Base-by-base conservation (phyloP, 2,329 filamentous ascomycete species). In the Pseudopithomyces maydicus region DNA sequence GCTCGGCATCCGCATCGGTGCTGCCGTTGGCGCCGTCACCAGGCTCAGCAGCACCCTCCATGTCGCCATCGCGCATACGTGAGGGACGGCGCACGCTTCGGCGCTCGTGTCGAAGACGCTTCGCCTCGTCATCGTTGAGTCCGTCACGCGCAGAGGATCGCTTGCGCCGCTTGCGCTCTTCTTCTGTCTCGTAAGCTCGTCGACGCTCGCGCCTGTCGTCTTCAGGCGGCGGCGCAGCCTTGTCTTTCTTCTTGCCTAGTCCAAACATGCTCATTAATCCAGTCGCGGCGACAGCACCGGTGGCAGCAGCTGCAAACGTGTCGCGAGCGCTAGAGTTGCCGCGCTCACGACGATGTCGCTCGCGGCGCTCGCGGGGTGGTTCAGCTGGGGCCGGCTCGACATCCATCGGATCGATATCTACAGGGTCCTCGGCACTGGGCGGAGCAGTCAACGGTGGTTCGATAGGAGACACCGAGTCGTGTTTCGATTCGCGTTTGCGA, bases 311-410 rank as follows among this genome's bases (percentile, higher is more conserved):
- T 45, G 66, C 68, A 57, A 72, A 59, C 17, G 69, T 67, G 68
- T 87, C 89, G 71, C 85, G 88, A 2, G 86, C 81, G 52, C 78
- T 84, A 3, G 88, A 88, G 62, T 82, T 85, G 36, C 86, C 84
- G 86, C 45, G 87, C 66, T 35, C 83, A 75, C 51, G 82, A 78
- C 62, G 70, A 46, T 64, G 60, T 52, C 62, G 68, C 54, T 71
- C 67, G 53, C 84, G 81, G 59, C 38, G 38, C 38, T 41, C 38
- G 38, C 77, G 77, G 48, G 79, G 78, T 49, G 79, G 75, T 63
- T 84, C 81, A 48, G 83, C 80, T 61, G 83, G 83, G 19, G 79
- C 77, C 47, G 71, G 72, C 33, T 77, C 74, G 62, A 68, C 54
- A n/a, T 72, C 72, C 62, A 71, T 70, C 36, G 71, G 63, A 20